Evolutionary conservation across 768 basidiomycete species (phyloP), one percentile per base, ranked within the genome.

Genomic region (Nevesoporus exiguus): DNA sequence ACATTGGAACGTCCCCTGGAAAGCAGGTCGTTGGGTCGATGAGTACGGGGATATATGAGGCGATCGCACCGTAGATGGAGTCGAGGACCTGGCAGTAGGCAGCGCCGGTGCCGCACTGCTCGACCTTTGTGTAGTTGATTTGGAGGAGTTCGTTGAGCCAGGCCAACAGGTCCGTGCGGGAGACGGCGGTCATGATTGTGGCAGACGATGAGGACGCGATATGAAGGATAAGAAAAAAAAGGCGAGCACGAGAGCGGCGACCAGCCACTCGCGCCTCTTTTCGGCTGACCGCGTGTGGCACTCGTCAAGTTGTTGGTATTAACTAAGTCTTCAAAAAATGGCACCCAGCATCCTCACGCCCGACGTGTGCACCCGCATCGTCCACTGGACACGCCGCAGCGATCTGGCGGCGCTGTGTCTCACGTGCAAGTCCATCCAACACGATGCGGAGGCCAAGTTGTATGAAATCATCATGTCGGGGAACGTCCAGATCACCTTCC

Each of bases 141-240:
- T 91, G 87, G 1, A 98, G 81, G 22, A 99, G 84, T 40, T 95
- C 90, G 73, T 99, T 98, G 63, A 97, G 76, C 97, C 97, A 99
- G 41, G 80, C 80, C 15, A 99, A 66, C 22, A 99, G 80, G 66
- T 99, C 97, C 30, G 88, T 86, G 71, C 90, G 80, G 61, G 90
- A 92, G 45, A 70, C 60, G 61, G 83, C 85, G 52, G 79, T 78
- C 85, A 86, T 84, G 46, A 30, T 59, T 37, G 49, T 50, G 22
- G 56, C 33, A 40, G 52, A 51, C 60, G 54, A 56, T 58, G 53
- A 47, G 51, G 42, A 27, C 11, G n/a, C n/a, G n/a, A n/a, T n/a
- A n/a, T n/a, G n/a, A 19, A 37, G 40, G 46, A 33, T 30, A 40
- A 59, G 51, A 50, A 49, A 39, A 39, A 7, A 29, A 8, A 4